Evolutionary conservation across 495 filamentous ascomycete species (phyloP), one percentile per base, ranked within the genome.

Genomic region (Aspergillus incahuasiensis): DNA sequence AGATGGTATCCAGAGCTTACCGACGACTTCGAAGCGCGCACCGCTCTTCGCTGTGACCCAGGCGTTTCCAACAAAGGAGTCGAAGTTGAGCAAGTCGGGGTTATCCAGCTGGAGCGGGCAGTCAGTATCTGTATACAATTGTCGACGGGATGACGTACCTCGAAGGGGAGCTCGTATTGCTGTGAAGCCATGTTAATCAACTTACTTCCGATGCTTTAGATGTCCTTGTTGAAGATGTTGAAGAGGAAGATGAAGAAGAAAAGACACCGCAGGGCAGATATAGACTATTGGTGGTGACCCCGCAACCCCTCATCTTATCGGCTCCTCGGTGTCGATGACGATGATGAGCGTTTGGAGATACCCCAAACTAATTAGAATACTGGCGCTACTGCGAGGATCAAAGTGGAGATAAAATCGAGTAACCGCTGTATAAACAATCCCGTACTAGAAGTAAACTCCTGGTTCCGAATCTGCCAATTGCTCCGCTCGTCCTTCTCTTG

Each of bases 11-110:
- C n/a, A 4, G 13, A 53, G 57, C 71, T 45, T 68, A 84, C 84
- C 83, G 19, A 86, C 65, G 21, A 89, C 79, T 59, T 88, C 84
- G 54, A 89, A 89, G 20, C 82, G 74, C 55, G 83, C 75, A 18
- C 82, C 83, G 16, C 77, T 85, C 64, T 80, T 82, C 6, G 84
- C 74, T 52, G 77, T 74, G 18, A 84, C 69, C 86, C 85, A 88
- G 66, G 84, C 59, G 38, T 85, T 79, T 50, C 80, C 71, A 35
- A 88, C 72, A 50, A 81, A 83, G 7, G 82, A 83, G 56, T 86
- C 68, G 53, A 77, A 77, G 22, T 82, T 79, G 54, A 88, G 76
- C 12, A 88, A 67, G 3, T 72, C 71, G 9, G 83, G 78, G 59
- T 86, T 75, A 49, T 79, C 76, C 46, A 88, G 72, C 79, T 87